phyloP scores from a whole-genome alignment of 2,329 filamentous ascomycete genomes.

The Colletotrichum plurivorum region DNA sequence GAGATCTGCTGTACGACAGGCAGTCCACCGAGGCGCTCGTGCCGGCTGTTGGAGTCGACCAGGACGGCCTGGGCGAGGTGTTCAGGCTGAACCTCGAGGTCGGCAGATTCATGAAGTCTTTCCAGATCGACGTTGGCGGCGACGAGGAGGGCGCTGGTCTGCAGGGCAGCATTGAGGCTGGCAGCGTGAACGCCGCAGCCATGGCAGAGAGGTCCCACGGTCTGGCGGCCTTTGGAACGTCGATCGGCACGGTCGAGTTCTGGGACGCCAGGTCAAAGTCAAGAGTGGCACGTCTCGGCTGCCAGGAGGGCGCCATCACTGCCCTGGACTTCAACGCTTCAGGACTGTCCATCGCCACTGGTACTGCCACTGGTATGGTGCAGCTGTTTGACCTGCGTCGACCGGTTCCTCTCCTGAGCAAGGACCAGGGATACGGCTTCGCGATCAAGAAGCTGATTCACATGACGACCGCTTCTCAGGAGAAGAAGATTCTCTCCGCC shows the following conservation, averaged over 20 bases:
- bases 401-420: slow-evolving; percentile 86
- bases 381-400: slow-evolving; percentile 94
- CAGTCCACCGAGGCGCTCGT: slow-evolving; percentile 87
- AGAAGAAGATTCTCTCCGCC: slow-evolving; percentile 90
- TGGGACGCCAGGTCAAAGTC: slow-evolving; percentile 92
- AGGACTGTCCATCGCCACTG: slow-evolving; percentile 87
- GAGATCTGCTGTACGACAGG: slow-evolving; percentile 88
- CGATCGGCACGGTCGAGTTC: slow-evolving; percentile 94
- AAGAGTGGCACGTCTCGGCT: slow-evolving; percentile 82
- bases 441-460: slow-evolving; percentile 88
- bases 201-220: slow-evolving; percentile 93
- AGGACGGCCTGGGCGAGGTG: slow-evolving; percentile 90
- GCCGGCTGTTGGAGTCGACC: slow-evolving; percentile 88
- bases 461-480: slow-evolving; percentile 78
- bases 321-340: slow-evolving; percentile 88
- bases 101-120: slow-evolving; percentile 94
- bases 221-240: slow-evolving; percentile 92
- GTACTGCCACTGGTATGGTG: slow-evolving; percentile 89
- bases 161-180: slow-evolving; percentile 88
- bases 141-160: slow-evolving; percentile 82
- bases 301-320: slow-evolving; percentile 81
- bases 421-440: slow-evolving; percentile 96
- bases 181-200: slow-evolving; percentile 88
- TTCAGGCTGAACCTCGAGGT: slow-evolving; percentile 93
- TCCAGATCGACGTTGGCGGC: slow-evolving; percentile 89